Evolutionary conservation across 2,329 filamentous ascomycete genomes (phyloP).

Genomic region (Cordyceps farinosa): DNA sequence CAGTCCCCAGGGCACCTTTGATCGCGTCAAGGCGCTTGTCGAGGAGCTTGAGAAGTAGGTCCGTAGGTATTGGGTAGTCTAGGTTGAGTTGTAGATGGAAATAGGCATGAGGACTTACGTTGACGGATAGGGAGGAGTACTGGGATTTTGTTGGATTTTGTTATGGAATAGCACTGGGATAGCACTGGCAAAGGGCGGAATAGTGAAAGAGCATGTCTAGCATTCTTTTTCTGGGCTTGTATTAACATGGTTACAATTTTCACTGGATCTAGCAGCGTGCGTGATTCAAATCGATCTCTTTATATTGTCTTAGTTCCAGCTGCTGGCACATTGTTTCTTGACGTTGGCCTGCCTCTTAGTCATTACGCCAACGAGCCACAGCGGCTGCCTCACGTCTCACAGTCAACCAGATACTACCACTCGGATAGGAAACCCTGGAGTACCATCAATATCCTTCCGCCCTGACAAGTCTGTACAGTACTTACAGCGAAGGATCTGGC

Average conservation of each 20-base stretch:
- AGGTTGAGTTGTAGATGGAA: background rate
- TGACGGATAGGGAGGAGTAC: background rate
- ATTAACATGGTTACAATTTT: background rate
- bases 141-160: background rate
- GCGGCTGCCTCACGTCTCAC: background rate
- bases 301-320: background rate
- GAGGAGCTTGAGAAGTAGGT: constrained; percentile 33
- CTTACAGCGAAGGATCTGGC: background rate
- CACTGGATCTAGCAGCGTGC: background rate
- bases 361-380: background rate
- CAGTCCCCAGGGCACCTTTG: constrained; percentile 72
- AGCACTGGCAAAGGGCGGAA: background rate
- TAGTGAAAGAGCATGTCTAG: constrained; percentile 1
- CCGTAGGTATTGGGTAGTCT: background rate
- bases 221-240: constrained; percentile 5
- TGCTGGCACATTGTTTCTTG: background rate
- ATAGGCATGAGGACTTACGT: background rate
- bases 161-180: background rate
- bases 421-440: background rate
- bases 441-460: background rate
- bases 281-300: background rate
- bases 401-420: background rate
- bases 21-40: constrained; percentile 71
- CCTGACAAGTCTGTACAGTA: background rate
- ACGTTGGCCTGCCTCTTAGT: background rate